phyloP scores from a whole-genome alignment of 257 asterid species.

The Forsythia viridissima region DNA sequence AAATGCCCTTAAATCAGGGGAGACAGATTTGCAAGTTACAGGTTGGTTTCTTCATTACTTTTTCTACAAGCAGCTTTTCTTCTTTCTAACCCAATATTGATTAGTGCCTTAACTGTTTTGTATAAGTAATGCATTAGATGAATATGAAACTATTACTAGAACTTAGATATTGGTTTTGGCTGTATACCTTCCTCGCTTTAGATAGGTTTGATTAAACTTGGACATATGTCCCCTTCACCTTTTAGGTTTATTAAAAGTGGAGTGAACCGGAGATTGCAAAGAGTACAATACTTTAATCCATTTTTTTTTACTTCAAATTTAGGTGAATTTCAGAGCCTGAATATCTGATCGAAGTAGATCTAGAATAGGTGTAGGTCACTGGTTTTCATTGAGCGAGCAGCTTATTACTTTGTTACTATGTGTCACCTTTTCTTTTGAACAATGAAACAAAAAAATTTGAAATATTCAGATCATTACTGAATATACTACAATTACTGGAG shows the following conservation, averaged over 20 bases:
- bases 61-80: neutral
- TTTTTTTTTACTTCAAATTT: no score
- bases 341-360: no score
- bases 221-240: no score
- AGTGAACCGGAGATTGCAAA: no score
- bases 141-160: neutral
- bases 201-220: no score
- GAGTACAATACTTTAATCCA: no score
- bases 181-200: no score
- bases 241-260: no score
- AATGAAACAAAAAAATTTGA: neutral
- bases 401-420: no score
- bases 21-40: slow-evolving; percentile 70
- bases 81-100: neutral
- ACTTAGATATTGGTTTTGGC: no score
- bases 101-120: neutral
- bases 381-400: no score
- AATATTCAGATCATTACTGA: neutral
- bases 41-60: slow-evolving; percentile 35
- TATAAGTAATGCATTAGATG: neutral
- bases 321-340: no score
- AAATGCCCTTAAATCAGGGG: slow-evolving; percentile 77
- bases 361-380: neutral
- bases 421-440: neutral
- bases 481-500: neutral